Percentiles rank a stretch among this genome's conserved stretches.
Conservation (phyloP, 495 filamentous ascomycete genomes). For the Penicillium coprophilum region DNA sequence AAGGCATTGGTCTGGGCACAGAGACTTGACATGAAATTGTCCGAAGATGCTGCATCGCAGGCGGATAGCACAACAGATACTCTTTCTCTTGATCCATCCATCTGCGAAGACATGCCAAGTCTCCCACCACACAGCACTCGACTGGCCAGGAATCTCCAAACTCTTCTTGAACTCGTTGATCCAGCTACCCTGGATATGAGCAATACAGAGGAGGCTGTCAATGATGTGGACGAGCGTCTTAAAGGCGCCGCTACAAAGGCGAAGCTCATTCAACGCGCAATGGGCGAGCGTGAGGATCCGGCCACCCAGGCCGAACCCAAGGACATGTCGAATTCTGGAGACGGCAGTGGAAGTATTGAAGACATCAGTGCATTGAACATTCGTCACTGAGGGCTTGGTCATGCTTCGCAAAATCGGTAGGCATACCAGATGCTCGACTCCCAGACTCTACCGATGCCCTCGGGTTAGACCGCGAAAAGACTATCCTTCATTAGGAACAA, state of each 20-base stretch:
- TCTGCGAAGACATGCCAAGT: slow-evolving; percentile 41
- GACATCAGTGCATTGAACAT: slow-evolving; percentile 50
- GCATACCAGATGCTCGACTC: neutral
- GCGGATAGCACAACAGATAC: slow-evolving; percentile 13
- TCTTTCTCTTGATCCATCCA: slow-evolving; percentile 30
- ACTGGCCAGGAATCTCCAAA: slow-evolving; percentile 69
- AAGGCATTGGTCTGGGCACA: slow-evolving; percentile 77
- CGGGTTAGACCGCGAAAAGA: neutral
- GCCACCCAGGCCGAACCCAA: slow-evolving; percentile 29
- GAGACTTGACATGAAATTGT: slow-evolving; percentile 41
- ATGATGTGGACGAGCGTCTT: slow-evolving; percentile 80
- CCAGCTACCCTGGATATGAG: slow-evolving; percentile 71
- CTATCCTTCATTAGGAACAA: neutral
- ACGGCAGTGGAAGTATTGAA: slow-evolving; percentile 55
- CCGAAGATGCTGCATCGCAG: slow-evolving; percentile 16
- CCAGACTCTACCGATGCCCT: neutral
- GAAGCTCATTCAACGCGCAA: slow-evolving; percentile 74
- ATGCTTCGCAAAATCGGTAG: neutral
- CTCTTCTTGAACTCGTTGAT: slow-evolving; percentile 73
- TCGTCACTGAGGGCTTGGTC: slow-evolving; percentile 40
- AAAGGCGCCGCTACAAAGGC: slow-evolving; percentile 76
- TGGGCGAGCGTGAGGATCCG: slow-evolving; percentile 55
- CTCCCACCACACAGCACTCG: slow-evolving; percentile 58
- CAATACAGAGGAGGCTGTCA: slow-evolving; percentile 82
- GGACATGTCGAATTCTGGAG: slow-evolving; percentile 31